Evolutionary conservation across 805 yeast species (phyloP).

Genomic region (Saccharomyces mikatae): DNA sequence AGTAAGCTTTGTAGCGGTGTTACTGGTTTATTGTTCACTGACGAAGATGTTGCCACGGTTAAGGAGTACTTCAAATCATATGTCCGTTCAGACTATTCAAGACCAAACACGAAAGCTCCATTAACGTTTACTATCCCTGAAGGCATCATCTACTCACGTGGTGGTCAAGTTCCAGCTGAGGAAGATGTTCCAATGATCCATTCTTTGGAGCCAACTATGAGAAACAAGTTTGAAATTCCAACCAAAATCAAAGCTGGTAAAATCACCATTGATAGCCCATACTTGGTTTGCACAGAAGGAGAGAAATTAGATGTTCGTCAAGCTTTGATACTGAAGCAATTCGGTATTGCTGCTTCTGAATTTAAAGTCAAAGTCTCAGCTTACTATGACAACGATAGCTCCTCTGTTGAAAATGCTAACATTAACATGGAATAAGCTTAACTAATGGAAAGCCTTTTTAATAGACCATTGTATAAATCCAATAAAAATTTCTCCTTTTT

Average conservation of each 20-base stretch:
- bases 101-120: constrained; percentile 83
- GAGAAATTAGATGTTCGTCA: constrained; percentile 80
- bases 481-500: neutral
- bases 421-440: constrained; percentile 28
- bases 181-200: constrained; percentile 97
- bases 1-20: constrained; percentile 63
- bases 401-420: constrained; percentile 27
- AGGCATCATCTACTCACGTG: constrained; percentile 89
- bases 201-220: constrained; percentile 85
- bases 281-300: constrained; percentile 71
- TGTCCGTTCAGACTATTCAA: constrained; percentile 71
- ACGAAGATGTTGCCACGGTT: constrained; percentile 86
- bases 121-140: constrained; percentile 77
- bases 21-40: constrained; percentile 80
- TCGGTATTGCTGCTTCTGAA: constrained; percentile 90
- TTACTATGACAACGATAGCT: constrained; percentile 59
- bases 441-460: neutral
- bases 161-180: constrained; percentile 81
- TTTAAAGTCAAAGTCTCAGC: constrained; percentile 78
- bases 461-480: neutral
- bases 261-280: constrained; percentile 66
- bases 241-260: constrained; percentile 87
- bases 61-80: constrained; percentile 75
- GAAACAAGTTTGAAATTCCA: constrained; percentile 85
- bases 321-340: constrained; percentile 85